These are phyloP conservation scores for Neopestalotiopsis sp. DNA, from an alignment of 2,329 filamentous ascomycete genomes.

Conservation along the genomic window DNA sequence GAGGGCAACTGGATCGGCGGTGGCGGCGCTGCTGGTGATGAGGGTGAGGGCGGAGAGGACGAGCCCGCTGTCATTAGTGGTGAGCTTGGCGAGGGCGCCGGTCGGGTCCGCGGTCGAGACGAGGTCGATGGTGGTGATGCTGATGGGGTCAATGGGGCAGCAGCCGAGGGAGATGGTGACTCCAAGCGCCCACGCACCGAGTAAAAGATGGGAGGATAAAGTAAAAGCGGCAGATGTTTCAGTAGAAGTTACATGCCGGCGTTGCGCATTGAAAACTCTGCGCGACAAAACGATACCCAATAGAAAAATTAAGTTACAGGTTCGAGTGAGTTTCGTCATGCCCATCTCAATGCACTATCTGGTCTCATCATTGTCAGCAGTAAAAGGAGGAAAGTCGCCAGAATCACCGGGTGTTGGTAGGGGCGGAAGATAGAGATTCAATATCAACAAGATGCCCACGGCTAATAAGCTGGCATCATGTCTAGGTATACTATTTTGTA, in stretches of 20 bases:
- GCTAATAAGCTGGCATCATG: background rate
- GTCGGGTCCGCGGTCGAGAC: constrained; percentile 58
- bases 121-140: constrained; percentile 55
- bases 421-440: background rate
- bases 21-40: constrained; percentile 31
- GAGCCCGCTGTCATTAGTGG: constrained; percentile 50
- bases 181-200: constrained; percentile 37
- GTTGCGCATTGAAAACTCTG: background rate
- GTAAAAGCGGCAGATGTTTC: background rate
- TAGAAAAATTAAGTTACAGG: too few species aligned
- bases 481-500: constrained; percentile 1
- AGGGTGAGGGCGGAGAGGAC: constrained; percentile 74
- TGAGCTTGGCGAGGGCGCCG: constrained; percentile 68
- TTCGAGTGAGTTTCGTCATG: too few species aligned
- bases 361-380: too few species aligned
- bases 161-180: constrained; percentile 41
- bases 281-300: too few species aligned
- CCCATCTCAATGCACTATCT: too few species aligned
- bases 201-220: constrained; percentile 19
- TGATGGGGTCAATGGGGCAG: constrained; percentile 49
- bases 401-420: too few species aligned
- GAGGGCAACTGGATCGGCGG: constrained; percentile 77
- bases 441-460: background rate
- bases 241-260: background rate
- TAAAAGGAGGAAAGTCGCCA: too few species aligned